Percentiles rank a stretch among this genome's conserved stretches.
These are phyloP conservation scores for Pythium volutum DNA, from an alignment of 352 stramenopile genomes.

Conservation along the genomic window DNA sequence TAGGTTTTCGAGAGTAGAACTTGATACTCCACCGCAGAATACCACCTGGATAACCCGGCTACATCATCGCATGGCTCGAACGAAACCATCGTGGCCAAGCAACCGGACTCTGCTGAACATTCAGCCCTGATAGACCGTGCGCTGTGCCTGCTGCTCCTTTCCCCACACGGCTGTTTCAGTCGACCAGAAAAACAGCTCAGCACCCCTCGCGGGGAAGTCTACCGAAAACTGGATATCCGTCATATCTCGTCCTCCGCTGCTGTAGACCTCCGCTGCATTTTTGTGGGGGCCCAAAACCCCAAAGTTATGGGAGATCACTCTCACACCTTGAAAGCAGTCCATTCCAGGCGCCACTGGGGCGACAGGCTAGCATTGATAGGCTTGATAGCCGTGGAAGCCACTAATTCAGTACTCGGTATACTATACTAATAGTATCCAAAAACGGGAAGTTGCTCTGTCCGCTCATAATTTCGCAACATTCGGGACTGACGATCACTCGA, in stretches of 20 bases:
- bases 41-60: slow-evolving; percentile 15
- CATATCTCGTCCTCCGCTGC: too few relatives aligned
- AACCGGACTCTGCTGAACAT: slow-evolving; percentile 18
- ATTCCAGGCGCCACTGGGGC: too few relatives aligned
- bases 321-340: too few relatives aligned
- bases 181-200: not conserved
- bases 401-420: too few relatives aligned
- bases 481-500: slow-evolving; percentile 11
- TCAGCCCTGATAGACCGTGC: not conserved
- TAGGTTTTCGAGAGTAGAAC: slow-evolving; percentile 11
- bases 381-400: too few relatives aligned
- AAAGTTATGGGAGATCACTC: too few relatives aligned
- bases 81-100: slow-evolving; percentile 5
- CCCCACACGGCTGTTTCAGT: not conserved
- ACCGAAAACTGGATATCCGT: too few relatives aligned
- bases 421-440: too few relatives aligned
- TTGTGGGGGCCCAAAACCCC: too few relatives aligned
- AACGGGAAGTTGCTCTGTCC: not conserved
- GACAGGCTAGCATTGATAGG: too few relatives aligned
- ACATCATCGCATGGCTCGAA: slow-evolving; percentile 19
- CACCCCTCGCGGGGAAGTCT: not conserved
- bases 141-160: not conserved
- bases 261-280: too few relatives aligned
- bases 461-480: slow-evolving; percentile 22
- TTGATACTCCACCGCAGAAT: slow-evolving; percentile 8